These are phyloP conservation scores for Plasmodium yoelii DNA, from an alignment of 169 alveolate species.

Conservation along the genomic window DNA sequence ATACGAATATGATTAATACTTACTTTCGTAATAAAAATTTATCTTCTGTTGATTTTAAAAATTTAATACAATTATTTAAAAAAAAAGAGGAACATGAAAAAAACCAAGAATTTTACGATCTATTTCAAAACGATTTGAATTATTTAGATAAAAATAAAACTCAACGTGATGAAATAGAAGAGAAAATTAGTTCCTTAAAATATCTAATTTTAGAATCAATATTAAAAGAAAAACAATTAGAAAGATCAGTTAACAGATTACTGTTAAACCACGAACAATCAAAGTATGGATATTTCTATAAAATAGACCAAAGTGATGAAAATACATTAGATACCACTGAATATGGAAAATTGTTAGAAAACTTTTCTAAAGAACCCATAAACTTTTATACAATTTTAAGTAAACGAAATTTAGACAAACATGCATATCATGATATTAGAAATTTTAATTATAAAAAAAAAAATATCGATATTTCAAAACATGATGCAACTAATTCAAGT, in stretches of 20 bases:
- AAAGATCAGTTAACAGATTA: constrained; percentile 66
- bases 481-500: constrained; percentile 21
- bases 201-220: constrained; percentile 54
- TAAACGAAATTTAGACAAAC: constrained; percentile 65
- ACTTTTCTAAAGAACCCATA: constrained; percentile 60
- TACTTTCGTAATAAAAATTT: constrained; percentile 32
- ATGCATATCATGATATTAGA: constrained; percentile 72
- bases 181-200: constrained; percentile 49
- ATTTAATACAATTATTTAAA: constrained; percentile 49
- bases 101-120: constrained; percentile 44
- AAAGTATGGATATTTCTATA: constrained; percentile 66
- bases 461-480: constrained; percentile 11
- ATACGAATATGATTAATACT: constrained; percentile 18
- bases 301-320: constrained; percentile 59
- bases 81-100: constrained; percentile 47
- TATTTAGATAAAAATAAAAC: constrained; percentile 64
- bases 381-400: constrained; percentile 57
- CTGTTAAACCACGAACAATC: constrained; percentile 60
- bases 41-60: constrained; percentile 33
- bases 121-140: constrained; percentile 57
- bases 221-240: constrained; percentile 71
- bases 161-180: constrained; percentile 69
- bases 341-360: constrained; percentile 68
- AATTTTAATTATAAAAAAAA: constrained; percentile 60
- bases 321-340: constrained; percentile 63